phyloP scores from a whole-genome alignment of 768 basidiomycete species.

The Naganishia vaughanmartiniae region DNA sequence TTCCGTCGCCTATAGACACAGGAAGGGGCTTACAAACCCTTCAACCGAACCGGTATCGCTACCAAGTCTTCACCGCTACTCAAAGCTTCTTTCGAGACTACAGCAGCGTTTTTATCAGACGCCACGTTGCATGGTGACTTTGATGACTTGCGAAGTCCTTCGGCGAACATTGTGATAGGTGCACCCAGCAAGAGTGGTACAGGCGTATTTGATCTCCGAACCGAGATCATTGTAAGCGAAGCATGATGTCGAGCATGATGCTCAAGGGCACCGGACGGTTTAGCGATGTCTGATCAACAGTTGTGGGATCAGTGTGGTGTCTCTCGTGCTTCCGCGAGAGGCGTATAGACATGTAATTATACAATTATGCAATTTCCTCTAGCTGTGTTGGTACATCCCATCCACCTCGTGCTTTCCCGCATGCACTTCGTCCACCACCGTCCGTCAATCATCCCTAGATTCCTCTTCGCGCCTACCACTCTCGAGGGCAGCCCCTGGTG shows the following conservation, averaged over 20 bases:
- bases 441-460: too few species aligned
- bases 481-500: not conserved
- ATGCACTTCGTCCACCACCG: too few species aligned
- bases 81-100: conserved; percentile 97
- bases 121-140: conserved; percentile 93
- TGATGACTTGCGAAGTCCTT: conserved; percentile 84
- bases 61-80: conserved; percentile 90
- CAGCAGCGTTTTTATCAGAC: conserved; percentile 86
- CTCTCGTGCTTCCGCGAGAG: not conserved
- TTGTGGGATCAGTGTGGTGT: not conserved
- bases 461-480: too few species aligned
- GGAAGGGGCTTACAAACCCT: conserved; percentile 95
- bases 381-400: not conserved
- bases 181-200: conserved; percentile 87
- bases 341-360: not conserved
- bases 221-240: conserved; percentile 22
- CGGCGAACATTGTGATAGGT: conserved; percentile 86
- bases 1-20: conserved; percentile 67
- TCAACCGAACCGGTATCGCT: conserved; percentile 92
- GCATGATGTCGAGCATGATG: not conserved
- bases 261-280: not conserved
- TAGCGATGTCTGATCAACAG: conserved; percentile 1
- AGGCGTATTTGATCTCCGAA: conserved; percentile 76
- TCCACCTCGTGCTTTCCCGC: too few species aligned
- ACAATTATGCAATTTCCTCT: not conserved